Evolutionary conservation across 306 rosid genomes (phyloP), one percentile per base, ranked within the genome.

Genomic region (Begonia fuchsioides): DNA sequence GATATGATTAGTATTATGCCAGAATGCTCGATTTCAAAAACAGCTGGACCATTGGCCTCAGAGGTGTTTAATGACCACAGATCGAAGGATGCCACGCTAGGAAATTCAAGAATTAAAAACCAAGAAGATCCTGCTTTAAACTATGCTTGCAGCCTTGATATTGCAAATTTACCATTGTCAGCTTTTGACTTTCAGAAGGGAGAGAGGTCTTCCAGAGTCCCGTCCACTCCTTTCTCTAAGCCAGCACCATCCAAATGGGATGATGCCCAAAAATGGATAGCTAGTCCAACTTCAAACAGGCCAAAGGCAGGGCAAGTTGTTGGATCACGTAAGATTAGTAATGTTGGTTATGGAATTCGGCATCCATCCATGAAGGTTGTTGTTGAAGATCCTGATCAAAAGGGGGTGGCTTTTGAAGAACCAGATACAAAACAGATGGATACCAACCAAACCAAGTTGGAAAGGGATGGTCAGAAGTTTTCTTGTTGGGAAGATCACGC

Each of bases 201-300:
- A 2, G 97, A 83, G 67, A 72, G 85, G 56, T 72, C 72, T 13
- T 53, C 81, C n/a, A 93, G 96, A 75, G 75, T 74, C 51, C 86
- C 88, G 3, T 49, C 68, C 54, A 80, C 77, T 15, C 84, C 93
- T 0, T 81, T 90, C 57, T 90, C 97, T 17, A 84, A 90, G 62
- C 93, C 97, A 14, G 84, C 93, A 1, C 93, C 87, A 15, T 90
- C 97, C 48, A 90, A 90, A 60, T 90, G 97, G 97, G 95, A 81
- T 46, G 95, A 90, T 75, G 97, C 97, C 7, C 95, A 84, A 73
- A 84, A 90, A 68, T 90, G 97, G 97, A 84, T 90, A 50, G 93
- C 93, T 2, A 84, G 97, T 61, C 95, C 95, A 14, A 90, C 78
- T 20, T 70, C 82, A 10, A 81, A 79, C 63, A 56, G 81, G 60